A percentile compares a stretch with the other conserved stretches of the same genome.
phyloP scores from a whole-genome alignment of 176 grass and related monocot species.

The Zizania latifolia region DNA sequence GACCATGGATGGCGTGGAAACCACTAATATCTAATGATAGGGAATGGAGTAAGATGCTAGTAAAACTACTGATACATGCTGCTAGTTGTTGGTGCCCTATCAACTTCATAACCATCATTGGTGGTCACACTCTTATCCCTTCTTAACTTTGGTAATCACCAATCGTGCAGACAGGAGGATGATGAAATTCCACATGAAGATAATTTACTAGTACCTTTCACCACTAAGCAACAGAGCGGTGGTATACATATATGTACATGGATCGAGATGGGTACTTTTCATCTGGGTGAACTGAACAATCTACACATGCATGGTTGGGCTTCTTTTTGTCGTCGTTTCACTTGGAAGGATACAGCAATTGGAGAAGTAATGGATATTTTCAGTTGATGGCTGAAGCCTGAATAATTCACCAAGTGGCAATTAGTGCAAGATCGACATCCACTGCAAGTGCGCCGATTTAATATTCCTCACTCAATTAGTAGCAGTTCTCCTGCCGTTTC shows the following conservation, averaged over 20 bases:
- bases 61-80: not conserved
- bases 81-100: slow-evolving; percentile 10
- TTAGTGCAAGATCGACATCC: not conserved
- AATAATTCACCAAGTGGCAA: not conserved
- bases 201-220: not conserved
- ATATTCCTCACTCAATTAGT: too few relatives aligned
- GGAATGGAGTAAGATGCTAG: slow-evolving; percentile 11
- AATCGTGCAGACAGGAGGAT: not conserved
- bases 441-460: not conserved
- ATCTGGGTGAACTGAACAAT: slow-evolving; percentile 9
- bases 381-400: not conserved
- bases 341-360: not conserved
- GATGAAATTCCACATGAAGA: slow-evolving; percentile 20
- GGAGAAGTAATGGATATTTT: not conserved
- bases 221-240: not conserved
- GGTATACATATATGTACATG: not conserved
- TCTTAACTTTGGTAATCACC: not conserved
- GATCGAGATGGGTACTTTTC: not conserved
- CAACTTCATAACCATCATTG: slow-evolving; percentile 22
- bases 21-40: slow-evolving; percentile 31
- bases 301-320: not conserved
- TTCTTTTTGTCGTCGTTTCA: not conserved
- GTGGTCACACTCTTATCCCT: slow-evolving; percentile 5
- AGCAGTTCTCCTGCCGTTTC: too few relatives aligned
- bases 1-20: slow-evolving; percentile 28